Percentiles rank a stretch among this genome's conserved stretches.
Evolutionary conservation across 1,284 basidiomycete species (phyloP).

Genomic region (Apiotrichum laibachii): DNA sequence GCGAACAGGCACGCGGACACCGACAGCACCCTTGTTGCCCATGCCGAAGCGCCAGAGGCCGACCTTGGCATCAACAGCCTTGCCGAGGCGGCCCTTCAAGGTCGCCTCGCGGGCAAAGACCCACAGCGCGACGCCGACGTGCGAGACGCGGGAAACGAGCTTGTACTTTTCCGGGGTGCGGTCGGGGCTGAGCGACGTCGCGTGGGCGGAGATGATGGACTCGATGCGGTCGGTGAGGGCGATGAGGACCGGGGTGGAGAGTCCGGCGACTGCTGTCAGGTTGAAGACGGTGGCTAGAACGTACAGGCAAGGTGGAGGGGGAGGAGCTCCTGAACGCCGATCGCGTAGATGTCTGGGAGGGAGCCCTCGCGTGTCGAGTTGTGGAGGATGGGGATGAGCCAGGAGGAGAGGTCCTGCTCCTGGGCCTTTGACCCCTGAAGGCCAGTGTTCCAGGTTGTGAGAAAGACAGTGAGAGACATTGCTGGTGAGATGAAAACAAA

Average conservation of each 20-base stretch:
- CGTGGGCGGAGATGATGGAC: conserved; percentile 45
- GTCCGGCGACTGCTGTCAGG: conserved; percentile 38
- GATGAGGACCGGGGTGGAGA: conserved; percentile 34
- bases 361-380: conserved; percentile 27
- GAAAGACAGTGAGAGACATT: conserved; percentile 48
- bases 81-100: conserved; percentile 33
- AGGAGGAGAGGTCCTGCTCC: conserved; percentile 46
- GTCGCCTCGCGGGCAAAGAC: conserved; percentile 47
- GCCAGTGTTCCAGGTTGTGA: conserved; percentile 52
- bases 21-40: conserved; percentile 96
- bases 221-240: conserved; percentile 43
- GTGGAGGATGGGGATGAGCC: conserved; percentile 50
- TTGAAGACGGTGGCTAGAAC: conserved; percentile 7
- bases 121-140: conserved; percentile 49
- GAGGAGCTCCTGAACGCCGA: conserved; percentile 95
- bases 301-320: conserved; percentile 49
- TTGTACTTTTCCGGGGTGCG: conserved; percentile 35
- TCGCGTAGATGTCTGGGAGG: conserved; percentile 76
- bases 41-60: conserved; percentile 58
- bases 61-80: conserved; percentile 28
- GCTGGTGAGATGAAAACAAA: neutral
- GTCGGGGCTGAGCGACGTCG: conserved; percentile 32
- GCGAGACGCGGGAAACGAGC: conserved; percentile 40
- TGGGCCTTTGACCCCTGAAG: conserved; percentile 49
- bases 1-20: conserved; percentile 72